Evolutionary conservation across 805 yeast species (phyloP), one percentile per base, ranked within the genome.

Genomic region (Ogataea philodendri): DNA sequence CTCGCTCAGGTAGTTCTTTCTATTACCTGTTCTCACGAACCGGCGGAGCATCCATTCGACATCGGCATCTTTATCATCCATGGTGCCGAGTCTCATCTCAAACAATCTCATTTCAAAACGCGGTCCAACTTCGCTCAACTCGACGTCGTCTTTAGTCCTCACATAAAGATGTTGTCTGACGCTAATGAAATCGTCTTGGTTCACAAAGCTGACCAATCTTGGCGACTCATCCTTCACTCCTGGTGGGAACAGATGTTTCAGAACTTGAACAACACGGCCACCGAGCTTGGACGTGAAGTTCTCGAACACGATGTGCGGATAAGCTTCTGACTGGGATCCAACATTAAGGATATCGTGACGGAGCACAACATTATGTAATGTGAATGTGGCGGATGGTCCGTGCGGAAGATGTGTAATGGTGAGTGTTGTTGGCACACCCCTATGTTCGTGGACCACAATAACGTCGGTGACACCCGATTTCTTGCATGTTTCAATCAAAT

Each of bases 61-160:
- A 55, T 93, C 98, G 8, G 97, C 96, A 60, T 93, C 97, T 65
- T 85, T 85, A 59, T 90, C 88, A 50, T 93, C 98, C 45, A 90
- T 62, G 26, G 96, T 86, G 3, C 99, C 97, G 48, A 93, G 69
- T 54, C 81, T 75, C 46, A 93, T 66, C 60, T 90, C 97, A 59
- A 78, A 93, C 47, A 93, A 66, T 57, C 88, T 76, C 97, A 93
- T 89, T 63, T 93, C 98, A 52, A 93, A 93, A 45, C 99, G 70
- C n/a, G 99, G 99, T 0, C 99, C 99, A 22, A 93, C 84, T 59
- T 93, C 99, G 40, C 96, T 89, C 38, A 93, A 63, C 59, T 93
- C 97, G 2, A 88, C 96, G 11, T 74, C 74, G 44, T 88, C 96
- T 49, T 82, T 81, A 0, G 96, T 87, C 56, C 78, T 81, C 5